Conservation (phyloP, 208 protist species). For the Acanthamoeba lenticulata region DNA sequence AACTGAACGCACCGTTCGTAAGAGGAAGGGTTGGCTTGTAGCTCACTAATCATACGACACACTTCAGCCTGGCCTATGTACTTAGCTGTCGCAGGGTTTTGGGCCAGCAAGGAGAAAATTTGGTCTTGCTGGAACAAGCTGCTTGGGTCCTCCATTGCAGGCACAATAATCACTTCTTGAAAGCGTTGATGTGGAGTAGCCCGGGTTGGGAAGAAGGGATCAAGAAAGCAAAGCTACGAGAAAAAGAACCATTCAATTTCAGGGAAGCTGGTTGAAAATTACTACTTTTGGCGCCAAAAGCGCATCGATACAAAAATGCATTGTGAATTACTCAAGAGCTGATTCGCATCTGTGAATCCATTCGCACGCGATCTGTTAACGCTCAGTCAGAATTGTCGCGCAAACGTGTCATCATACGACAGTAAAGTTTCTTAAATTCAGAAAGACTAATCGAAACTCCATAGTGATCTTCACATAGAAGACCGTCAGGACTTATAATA, state of each 20-base stretch:
- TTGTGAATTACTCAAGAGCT: too few relatives aligned
- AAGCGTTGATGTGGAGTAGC: too few relatives aligned
- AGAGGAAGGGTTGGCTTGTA: not conserved
- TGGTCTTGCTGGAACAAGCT: not conserved
- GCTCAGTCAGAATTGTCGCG: too few relatives aligned
- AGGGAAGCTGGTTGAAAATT: too few relatives aligned
- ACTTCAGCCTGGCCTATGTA: constrained; percentile 6
- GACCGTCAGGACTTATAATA: not conserved
- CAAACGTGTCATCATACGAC: too few relatives aligned
- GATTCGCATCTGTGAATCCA: too few relatives aligned
- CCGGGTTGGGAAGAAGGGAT: too few relatives aligned
- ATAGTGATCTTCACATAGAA: not conserved
- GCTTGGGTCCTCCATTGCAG: not conserved
- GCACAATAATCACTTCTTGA: too few relatives aligned
- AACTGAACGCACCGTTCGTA: not conserved
- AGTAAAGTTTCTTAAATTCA: not conserved
- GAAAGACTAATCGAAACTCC: constrained; percentile 30
- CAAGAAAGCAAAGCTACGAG: not conserved
- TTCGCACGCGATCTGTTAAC: too few relatives aligned
- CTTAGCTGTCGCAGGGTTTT: constrained; percentile 13
- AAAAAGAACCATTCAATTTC: not conserved
- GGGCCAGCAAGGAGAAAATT: not conserved
- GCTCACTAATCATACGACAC: not conserved
- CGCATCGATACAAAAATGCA: too few relatives aligned
- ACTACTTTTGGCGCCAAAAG: too few relatives aligned